Conservation (phyloP, 352 stramenopile species). For the Phytophthora pseudosyringae region DNA sequence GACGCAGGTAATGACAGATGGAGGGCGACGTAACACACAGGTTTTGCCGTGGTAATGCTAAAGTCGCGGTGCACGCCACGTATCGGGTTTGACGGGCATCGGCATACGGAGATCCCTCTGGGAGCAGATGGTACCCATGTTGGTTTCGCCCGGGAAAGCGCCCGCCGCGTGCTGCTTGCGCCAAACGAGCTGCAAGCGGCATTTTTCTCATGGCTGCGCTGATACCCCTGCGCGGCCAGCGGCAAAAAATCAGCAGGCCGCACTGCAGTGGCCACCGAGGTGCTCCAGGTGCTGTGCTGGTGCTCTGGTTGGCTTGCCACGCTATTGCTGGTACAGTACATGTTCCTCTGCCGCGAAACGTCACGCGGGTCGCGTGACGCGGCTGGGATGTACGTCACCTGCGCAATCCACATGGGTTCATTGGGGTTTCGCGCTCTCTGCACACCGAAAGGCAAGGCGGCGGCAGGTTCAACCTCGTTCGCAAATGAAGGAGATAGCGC, state of each 20-base stretch:
- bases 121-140: constrained; percentile 24
- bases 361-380: background rate
- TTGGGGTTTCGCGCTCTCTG: background rate
- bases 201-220: constrained; percentile 30
- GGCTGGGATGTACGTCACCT: background rate
- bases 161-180: background rate
- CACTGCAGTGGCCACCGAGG: background rate
- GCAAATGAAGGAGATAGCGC: no score
- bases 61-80: background rate
- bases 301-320: background rate
- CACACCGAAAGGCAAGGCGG: constrained; percentile 14
- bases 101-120: constrained; percentile 13
- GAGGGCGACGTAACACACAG: background rate
- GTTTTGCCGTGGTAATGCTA: background rate
- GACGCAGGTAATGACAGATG: constrained; percentile 13
- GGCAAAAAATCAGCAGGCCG: constrained; percentile 9
- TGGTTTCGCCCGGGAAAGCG: constrained; percentile 13
- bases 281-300: background rate
- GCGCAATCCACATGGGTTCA: constrained; percentile 21
- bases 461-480: background rate
- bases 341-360: constrained; percentile 8
- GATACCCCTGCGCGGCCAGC: constrained; percentile 5
- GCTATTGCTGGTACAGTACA: constrained; percentile 1
- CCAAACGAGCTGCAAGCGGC: background rate
- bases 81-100: constrained; percentile 5